Evolutionary conservation across 1,284 basidiomycete species (phyloP), one percentile per base, ranked within the genome.

Genomic region (Sanghuangporus baumii): DNA sequence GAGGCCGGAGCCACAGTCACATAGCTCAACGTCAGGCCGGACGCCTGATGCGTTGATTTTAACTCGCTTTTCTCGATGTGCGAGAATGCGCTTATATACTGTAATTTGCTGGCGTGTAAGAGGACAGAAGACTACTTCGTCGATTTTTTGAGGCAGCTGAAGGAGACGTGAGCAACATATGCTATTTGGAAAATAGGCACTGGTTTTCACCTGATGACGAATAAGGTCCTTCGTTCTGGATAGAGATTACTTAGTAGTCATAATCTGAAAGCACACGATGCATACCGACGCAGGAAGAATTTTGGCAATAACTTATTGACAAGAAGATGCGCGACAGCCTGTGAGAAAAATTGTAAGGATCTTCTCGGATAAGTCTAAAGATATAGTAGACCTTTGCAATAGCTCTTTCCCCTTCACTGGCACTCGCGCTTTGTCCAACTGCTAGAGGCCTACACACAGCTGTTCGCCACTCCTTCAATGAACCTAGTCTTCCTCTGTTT

Each of bases 71-170:
- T 83, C 67, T 88, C 83, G 9, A 94, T 82, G 11, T 82, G 74
- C 73, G 20, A 94, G 74, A 20, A 95, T 80, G 2, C 81, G 79
- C 67, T 84, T 88, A 74, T 96, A 95, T 0, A 86, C 88, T 11
- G 73, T 70, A 20, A 85, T 81, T 72, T 95, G 93, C 41, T 75
- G 79, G 0, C 75, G 64, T 0, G 89, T 89, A 54, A 96, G 74
- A 16, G 92, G 92, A 70, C 93, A 96, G 70, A 95, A 94, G 6
- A 94, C 91, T n/a, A 95, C 88, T 69, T 92, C 80, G 68, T 96
- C 93, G 0, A 80, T 83, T 76, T 96, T 96, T 66, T 78, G 77
- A 0, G 93, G 93, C 12, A 96, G 79, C 86, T 94, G 67, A 5
- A 36, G 34, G 50, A 52, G 8, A 26, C 7, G 1, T 59, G 5